Evolutionary conservation across 768 basidiomycete genomes (phyloP), one percentile per base, ranked within the genome.

Genomic region (Lactarius akahatsu): DNA sequence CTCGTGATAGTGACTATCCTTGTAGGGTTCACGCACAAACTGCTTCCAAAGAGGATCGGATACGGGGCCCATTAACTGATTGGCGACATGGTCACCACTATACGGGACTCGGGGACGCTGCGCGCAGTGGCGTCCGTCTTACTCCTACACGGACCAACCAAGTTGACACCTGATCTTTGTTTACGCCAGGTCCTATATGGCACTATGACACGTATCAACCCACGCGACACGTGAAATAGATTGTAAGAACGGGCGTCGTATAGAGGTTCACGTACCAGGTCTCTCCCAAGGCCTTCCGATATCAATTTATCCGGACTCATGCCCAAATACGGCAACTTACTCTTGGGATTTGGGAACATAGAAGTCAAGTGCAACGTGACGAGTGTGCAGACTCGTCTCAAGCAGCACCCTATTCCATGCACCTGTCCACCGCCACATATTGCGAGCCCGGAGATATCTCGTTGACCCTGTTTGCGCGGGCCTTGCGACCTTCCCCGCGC

Each of bases 331-430:
- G 40, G 58, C 40, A 34, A 26, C 11, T 23, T 62, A 7, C 26
- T 30, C 34, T 50, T 15, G 15, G 10, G 16, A 15, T 58, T 40
- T 30, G 18, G 20, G 30, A 28, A 30, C 40, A 26, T 15, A 54
- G 50, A 64, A 23, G 65, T 5, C 59, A 45, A 60, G 30, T 20
- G 57, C 10, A 40, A 64, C 18, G 65, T 23, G 41, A 45, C 45
- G 40, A 34, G 40, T 5, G n/a, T 28, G 15, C n/a, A n/a, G 10
- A 32, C 20, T n/a, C 32, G 15, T 61, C 43, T 6, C 5, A 10
- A 50, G 11, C 45, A 20, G 18, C 45, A 30, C 34, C 47, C 32
- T 16, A 11, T n/a, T 32, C 54, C 18, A n/a, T 20, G 6, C 30
- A 15, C 56, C 18, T n/a, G 0, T 63, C 45, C 23, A 55, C 59